Evolutionary conservation across 2,329 filamentous ascomycete species (phyloP), one percentile per base, ranked within the genome.

Genomic region (Nemania abortiva): DNA sequence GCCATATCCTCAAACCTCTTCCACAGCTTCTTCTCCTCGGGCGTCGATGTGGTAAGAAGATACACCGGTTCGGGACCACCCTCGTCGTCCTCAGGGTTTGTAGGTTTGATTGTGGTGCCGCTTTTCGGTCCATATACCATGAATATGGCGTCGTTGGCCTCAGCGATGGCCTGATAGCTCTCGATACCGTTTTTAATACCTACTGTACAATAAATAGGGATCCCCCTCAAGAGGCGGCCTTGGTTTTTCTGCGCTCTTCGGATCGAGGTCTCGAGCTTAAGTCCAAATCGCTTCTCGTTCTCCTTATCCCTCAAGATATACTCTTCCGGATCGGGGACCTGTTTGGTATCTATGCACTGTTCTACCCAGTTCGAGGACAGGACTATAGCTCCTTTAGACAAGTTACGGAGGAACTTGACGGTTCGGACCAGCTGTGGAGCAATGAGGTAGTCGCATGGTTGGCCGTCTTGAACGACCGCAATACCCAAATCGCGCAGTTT

Each of bases 391-490:
- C 92, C 94, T 68, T 89, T 90, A 20, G 96, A 94, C 31, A 99
- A 83, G 13, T 94, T 94, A 70, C 91, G 92, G 58, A 98, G 90
- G 78, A 99, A 99, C 78, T 99, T 99, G 78, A 93, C 90, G 0
- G 96, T 99, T 45, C 96, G 91, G 39, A 98, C 89, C 70, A 98
- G 89, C 50, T 90, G 88, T 0, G 95, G 96, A 3, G 95, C 95
- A 39, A 94, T 94, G 11, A 99, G 88, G 78, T 97, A 93, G 75
- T 95, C 93, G 78, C 93, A 96, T 53, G 89, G 87, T 56, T 88
- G 87, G 29, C 90, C 89, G 76, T 97, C 92, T 74, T 91, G 87
- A 4, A 93, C 91, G 24, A 97, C 88, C 73, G 90, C 86, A 65
- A 99, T 92, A 7, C 96, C 96, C 42, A 98, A 83, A 54, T 92